Percentiles rank a stretch among this genome's conserved stretches.
phyloP scores from a whole-genome alignment of 192 early-diverging fungal species.

The Kappamyces sp. region DNA sequence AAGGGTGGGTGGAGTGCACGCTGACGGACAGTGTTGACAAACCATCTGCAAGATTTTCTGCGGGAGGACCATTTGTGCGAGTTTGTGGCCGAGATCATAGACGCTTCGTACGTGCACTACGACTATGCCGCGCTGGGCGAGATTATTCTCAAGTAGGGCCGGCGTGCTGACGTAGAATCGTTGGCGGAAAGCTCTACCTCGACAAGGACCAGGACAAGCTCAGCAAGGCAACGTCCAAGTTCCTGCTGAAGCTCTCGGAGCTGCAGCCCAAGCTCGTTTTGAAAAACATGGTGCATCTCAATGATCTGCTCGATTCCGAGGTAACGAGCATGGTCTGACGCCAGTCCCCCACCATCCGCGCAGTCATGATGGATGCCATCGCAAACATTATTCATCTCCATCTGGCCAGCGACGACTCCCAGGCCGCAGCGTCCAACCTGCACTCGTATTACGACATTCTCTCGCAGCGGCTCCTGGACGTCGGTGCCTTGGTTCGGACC shows the following conservation, averaged over 20 bases:
- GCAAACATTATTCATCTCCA: slow-evolving; percentile 77
- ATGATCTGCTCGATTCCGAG: slow-evolving; percentile 82
- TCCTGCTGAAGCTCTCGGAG: slow-evolving; percentile 79
- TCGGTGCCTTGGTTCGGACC: slow-evolving; percentile 74
- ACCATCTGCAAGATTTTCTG: slow-evolving; percentile 29
- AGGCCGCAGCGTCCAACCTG: slow-evolving; percentile 65
- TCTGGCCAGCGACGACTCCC: slow-evolving; percentile 59
- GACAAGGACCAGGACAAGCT: slow-evolving; percentile 60
- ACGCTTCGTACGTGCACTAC: slow-evolving; percentile 18
- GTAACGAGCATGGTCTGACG: slow-evolving; percentile 36
- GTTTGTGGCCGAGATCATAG: slow-evolving; percentile 37
- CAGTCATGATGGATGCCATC: slow-evolving; percentile 82
- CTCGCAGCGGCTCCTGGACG: slow-evolving; percentile 87
- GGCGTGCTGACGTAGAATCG: neutral
- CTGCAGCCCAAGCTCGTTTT: slow-evolving; percentile 73
- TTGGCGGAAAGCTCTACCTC: slow-evolving; percentile 19
- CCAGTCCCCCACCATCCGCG: slow-evolving; percentile 80
- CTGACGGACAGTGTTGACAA: slow-evolving; percentile 9
- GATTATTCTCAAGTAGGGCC: slow-evolving; percentile 22
- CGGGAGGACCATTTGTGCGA: slow-evolving; percentile 47
- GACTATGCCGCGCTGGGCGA: slow-evolving; percentile 19
- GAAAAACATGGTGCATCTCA: slow-evolving; percentile 83
- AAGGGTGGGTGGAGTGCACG: slow-evolving; percentile 45
- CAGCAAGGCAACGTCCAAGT: slow-evolving; percentile 79
- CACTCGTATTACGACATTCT: slow-evolving; percentile 85